phyloP scores from a whole-genome alignment of 768 basidiomycete genomes.

The Amanita rubescens region DNA sequence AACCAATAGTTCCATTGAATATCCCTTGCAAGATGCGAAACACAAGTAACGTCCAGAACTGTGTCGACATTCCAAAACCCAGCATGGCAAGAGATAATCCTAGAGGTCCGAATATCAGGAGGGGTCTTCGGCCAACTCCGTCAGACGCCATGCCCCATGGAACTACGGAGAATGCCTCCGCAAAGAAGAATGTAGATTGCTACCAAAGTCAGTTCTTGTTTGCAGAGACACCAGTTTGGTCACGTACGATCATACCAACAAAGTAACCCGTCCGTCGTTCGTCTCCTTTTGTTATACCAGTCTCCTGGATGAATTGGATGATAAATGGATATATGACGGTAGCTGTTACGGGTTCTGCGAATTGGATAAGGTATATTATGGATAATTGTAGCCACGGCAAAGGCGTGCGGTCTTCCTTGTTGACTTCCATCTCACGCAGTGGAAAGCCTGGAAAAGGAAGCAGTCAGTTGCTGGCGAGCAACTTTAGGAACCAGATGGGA shows the following conservation, averaged over 20 bases:
- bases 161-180: slow-evolving; percentile 27
- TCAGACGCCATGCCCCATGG: slow-evolving; percentile 29
- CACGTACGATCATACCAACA: slow-evolving; percentile 31
- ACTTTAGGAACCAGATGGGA: too few species aligned
- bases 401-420: too few species aligned
- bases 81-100: slow-evolving; percentile 25
- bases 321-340: slow-evolving; percentile 35
- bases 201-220: slow-evolving; percentile 7
- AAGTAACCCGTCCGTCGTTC: slow-evolving; percentile 33
- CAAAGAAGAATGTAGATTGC: slow-evolving; percentile 30
- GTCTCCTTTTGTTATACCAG: slow-evolving; percentile 29
- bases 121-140: slow-evolving; percentile 25
- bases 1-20: neutral
- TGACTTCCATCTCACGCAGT: too few species aligned
- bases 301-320: slow-evolving; percentile 27
- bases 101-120: slow-evolving; percentile 25
- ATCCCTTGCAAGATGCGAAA: neutral
- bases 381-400: slow-evolving; percentile 24
- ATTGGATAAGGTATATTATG: slow-evolving; percentile 24
- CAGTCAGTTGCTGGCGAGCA: too few species aligned
- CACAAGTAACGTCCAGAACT: neutral
- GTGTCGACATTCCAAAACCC: slow-evolving; percentile 24
- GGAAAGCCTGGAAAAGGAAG: too few species aligned
- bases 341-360: slow-evolving; percentile 28
- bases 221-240: neutral